A percentile compares a stretch with the other conserved stretches of the same genome.
These are phyloP conservation scores for Phoma sp. DNA, from an alignment of 2,329 filamentous ascomycete genomes.

Conservation along the genomic window DNA sequence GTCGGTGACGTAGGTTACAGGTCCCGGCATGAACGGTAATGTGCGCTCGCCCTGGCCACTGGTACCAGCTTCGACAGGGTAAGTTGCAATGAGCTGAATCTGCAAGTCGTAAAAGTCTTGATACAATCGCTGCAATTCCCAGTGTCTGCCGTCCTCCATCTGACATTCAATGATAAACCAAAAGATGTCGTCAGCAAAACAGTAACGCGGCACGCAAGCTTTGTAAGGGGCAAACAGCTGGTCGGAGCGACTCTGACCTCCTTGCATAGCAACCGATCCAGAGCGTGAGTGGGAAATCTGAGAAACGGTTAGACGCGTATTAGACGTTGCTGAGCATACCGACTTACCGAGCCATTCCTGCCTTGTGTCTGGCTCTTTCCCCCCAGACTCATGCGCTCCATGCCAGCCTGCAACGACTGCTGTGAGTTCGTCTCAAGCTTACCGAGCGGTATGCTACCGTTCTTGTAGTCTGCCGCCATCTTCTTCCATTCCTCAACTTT, in stretches of 20 bases:
- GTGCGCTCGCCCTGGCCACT: constrained; percentile 75
- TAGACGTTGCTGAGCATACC: not conserved
- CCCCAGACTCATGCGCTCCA: constrained; percentile 80
- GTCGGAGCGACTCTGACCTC: constrained; percentile 49
- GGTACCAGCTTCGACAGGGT: constrained; percentile 91
- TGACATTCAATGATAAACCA: constrained; percentile 96
- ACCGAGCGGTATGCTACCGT: constrained; percentile 94
- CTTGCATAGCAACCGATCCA: constrained; percentile 44
- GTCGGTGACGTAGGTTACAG: constrained; percentile 97
- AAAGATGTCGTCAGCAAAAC: constrained; percentile 96
- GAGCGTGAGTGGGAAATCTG: constrained; percentile 44
- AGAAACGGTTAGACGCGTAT: constrained; percentile 14
- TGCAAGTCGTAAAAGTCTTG: constrained; percentile 99
- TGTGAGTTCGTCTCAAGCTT: constrained; percentile 71
- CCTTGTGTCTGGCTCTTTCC: constrained; percentile 34
- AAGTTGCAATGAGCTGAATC: constrained; percentile 89
- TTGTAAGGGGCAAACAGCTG: constrained; percentile 75
- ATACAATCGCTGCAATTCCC: constrained; percentile 94
- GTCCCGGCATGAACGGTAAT: constrained; percentile 96
- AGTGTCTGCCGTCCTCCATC: constrained; percentile 87
- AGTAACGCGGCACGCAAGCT: constrained; percentile 89
- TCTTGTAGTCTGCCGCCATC: constrained; percentile 99
- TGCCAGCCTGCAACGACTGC: constrained; percentile 61
- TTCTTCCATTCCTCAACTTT: constrained; percentile 99
- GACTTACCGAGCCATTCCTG: constrained; percentile 43